Conservation (phyloP, 306 rosid species). For the Medicago arabica region DNA sequence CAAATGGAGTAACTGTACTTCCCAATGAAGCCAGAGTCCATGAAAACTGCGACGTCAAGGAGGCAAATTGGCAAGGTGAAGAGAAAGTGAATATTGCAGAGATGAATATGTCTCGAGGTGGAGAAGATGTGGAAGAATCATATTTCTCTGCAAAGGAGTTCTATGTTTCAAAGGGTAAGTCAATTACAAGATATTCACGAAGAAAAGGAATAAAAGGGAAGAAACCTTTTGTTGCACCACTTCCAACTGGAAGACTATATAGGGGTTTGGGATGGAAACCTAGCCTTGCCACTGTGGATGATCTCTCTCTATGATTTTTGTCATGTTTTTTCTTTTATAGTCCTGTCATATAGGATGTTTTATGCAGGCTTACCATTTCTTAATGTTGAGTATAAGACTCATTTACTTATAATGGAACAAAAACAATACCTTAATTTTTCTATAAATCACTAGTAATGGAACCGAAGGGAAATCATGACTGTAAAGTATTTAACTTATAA, state of each 20-base stretch:
- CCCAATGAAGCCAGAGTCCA: slow-evolving; percentile 14
- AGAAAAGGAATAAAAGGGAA: slow-evolving; percentile 52
- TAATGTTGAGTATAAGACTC: background rate
- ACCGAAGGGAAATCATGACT: too few relatives aligned
- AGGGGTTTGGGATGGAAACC: slow-evolving; percentile 67
- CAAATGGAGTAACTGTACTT: slow-evolving; percentile 29
- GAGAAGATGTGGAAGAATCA: slow-evolving; percentile 49
- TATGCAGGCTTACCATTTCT: slow-evolving; percentile 17
- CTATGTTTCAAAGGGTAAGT: slow-evolving; percentile 38
- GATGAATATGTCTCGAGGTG: slow-evolving; percentile 26
- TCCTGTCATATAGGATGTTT: slow-evolving; percentile 18
- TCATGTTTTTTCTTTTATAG: background rate
- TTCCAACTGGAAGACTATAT: slow-evolving; percentile 53
- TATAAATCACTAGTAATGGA: too few relatives aligned
- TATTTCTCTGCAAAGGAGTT: slow-evolving; percentile 52
- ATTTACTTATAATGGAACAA: background rate
- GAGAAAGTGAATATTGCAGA: slow-evolving; percentile 29
- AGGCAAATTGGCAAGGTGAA: background rate
- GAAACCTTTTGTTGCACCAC: slow-evolving; percentile 69
- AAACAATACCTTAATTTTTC: too few relatives aligned
- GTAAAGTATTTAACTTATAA: too few relatives aligned
- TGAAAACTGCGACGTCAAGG: background rate
- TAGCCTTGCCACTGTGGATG: slow-evolving; percentile 64
- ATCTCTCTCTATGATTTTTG: slow-evolving; percentile 65
- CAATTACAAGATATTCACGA: slow-evolving; percentile 32